Evolutionary conservation across 1,284 basidiomycete species (phyloP).

Genomic region (Coriolopsis trogii): DNA sequence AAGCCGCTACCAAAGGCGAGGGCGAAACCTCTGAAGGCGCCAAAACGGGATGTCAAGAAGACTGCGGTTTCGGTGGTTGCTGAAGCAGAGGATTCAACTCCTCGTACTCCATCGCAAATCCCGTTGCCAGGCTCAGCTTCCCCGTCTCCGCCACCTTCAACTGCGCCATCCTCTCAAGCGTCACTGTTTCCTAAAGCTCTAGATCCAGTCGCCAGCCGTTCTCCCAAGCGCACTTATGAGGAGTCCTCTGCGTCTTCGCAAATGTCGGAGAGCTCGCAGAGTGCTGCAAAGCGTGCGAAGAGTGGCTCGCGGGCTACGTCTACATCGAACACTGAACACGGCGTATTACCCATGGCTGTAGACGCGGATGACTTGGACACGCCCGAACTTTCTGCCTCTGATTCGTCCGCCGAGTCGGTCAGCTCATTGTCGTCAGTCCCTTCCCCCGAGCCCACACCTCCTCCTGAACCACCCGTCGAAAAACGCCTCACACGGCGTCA

Average conservation of each 20-base stretch:
- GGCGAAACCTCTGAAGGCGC: constrained; percentile 23
- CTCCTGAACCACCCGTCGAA: constrained; percentile 31
- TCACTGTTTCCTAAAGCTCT: constrained; percentile 11
- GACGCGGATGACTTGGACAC: constrained; percentile 43
- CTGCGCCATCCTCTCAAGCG: constrained; percentile 32
- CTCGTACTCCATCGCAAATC: constrained; percentile 38
- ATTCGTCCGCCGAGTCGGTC: constrained; percentile 43
- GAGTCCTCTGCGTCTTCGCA: constrained; percentile 52
- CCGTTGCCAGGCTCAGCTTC: constrained; percentile 50
- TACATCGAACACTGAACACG: constrained; percentile 17
- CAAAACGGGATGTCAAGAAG: constrained; percentile 23
- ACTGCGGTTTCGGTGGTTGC: constrained; percentile 7
- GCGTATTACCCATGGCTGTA: constrained; percentile 19
- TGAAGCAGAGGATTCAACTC: constrained; percentile 16
- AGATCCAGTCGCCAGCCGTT: constrained; percentile 40
- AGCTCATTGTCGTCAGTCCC: constrained; percentile 44
- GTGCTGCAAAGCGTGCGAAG: constrained; percentile 46
- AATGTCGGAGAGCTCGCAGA: constrained; percentile 42
- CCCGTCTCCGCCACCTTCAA: constrained; percentile 42
- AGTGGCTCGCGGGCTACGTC: constrained; percentile 28
- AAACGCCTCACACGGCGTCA: constrained; percentile 61
- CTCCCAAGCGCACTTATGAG: constrained; percentile 72
- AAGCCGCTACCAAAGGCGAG: constrained; percentile 34
- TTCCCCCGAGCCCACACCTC: constrained; percentile 41
- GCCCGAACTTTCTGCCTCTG: constrained; percentile 46